Percentiles rank a stretch among this genome's conserved stretches.
Evolutionary conservation across 768 basidiomycete species (phyloP).

Genomic region (Polyporus arcularius): DNA sequence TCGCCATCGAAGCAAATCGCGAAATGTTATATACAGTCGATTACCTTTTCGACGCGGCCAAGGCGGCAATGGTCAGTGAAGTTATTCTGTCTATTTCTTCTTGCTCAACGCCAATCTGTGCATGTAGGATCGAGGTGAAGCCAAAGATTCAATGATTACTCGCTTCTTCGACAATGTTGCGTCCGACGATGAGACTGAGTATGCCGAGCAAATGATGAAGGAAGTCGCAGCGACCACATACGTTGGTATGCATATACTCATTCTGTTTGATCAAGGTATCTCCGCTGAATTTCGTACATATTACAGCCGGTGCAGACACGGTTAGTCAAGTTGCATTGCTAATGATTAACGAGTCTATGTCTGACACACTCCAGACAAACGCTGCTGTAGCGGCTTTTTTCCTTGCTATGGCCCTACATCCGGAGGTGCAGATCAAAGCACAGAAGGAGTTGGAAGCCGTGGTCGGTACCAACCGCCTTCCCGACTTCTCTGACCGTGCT

Average conservation of each 20-base stretch:
- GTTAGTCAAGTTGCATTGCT: background rate
- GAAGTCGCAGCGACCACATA: too few species aligned
- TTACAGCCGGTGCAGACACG: background rate
- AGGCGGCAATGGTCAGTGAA: background rate
- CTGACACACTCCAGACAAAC: background rate
- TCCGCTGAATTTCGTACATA: background rate
- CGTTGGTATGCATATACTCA: too few species aligned
- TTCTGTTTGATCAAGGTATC: too few species aligned
- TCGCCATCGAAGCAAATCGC: background rate
- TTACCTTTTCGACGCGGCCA: background rate
- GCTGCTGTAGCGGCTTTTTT: conserved; percentile 3
- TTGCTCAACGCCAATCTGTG: background rate
- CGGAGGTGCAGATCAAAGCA: conserved; percentile 15
- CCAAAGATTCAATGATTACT: background rate
- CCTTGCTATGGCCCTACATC: conserved; percentile 17
- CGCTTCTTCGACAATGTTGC: too few species aligned
- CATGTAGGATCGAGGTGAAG: background rate
- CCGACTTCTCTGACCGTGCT: conserved; percentile 8
- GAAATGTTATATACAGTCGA: background rate
- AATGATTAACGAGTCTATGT: too few species aligned
- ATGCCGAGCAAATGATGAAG: too few species aligned
- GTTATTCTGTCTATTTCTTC: too few species aligned
- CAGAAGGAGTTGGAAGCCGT: conserved; percentile 18
- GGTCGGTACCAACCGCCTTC: conserved; percentile 17
- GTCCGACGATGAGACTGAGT: too few species aligned